These are phyloP conservation scores for Houttuynia cordata DNA, from an alignment of 164 flowering plant genomes.

Conservation along the genomic window DNA sequence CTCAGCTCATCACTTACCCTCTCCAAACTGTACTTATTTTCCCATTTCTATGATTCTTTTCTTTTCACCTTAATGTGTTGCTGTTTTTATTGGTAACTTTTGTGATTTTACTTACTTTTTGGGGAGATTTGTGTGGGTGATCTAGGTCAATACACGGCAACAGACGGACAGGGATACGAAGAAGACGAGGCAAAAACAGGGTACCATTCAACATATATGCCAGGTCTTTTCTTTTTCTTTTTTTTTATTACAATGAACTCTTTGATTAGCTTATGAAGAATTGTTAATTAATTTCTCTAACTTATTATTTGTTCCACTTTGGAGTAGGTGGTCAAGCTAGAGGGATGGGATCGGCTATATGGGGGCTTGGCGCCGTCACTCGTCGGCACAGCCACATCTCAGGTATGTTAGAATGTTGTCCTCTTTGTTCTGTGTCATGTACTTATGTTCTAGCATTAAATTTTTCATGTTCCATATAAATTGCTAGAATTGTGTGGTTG, in stretches of 20 bases:
- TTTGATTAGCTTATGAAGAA: too few species aligned
- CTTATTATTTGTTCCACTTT: neutral
- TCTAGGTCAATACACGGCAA: constrained; percentile 84
- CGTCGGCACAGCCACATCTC: constrained; percentile 87
- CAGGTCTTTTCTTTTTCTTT: constrained; percentile 32
- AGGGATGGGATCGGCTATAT: constrained; percentile 81
- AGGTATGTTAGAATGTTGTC: constrained; percentile 32
- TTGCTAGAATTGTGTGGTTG: too few species aligned
- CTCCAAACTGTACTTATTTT: constrained; percentile 58
- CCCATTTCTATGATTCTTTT: neutral
- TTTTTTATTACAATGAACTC: too few species aligned
- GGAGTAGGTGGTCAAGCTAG: constrained; percentile 66
- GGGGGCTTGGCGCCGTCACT: constrained; percentile 82
- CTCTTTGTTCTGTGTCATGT: neutral
- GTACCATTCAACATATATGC: constrained; percentile 63
- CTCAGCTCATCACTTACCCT: constrained; percentile 90
- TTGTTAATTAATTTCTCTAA: too few species aligned
- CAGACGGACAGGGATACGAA: constrained; percentile 74
- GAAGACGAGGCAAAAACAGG: constrained; percentile 40
- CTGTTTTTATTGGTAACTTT: neutral
- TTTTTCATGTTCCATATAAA: too few species aligned
- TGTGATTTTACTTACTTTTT: neutral
- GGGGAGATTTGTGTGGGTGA: neutral
- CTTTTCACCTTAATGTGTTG: neutral
- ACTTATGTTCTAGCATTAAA: neutral